Evolutionary conservation across 768 basidiomycete species (phyloP), one percentile per base, ranked within the genome.

Genomic region (Xerocomus brunneocitrinus): DNA sequence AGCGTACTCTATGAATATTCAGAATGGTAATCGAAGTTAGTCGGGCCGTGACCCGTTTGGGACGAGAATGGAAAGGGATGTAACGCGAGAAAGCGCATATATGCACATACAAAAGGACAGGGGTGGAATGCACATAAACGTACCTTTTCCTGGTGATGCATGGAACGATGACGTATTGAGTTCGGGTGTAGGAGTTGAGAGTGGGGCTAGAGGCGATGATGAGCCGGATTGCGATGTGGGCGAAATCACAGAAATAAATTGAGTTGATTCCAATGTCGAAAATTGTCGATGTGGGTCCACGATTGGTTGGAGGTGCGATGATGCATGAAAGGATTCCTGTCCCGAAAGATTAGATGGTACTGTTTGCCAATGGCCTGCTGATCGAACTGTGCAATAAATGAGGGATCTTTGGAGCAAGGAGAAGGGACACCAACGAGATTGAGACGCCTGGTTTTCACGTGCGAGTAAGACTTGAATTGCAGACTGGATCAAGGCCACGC

Each of bases 401-500:
- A 44, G 43, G 3, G 7, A 25, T 41, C 2, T 41, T 25, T 27
- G 27, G 28, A 8, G 4, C 42, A 19, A 49, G 28, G 19, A 8
- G 27, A 30, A 10, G 25, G 31, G 36, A 32, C 8, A 61, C 63
- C 30, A 40, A 65, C 63, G 34, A 12, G 40, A 36, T 8, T 24
- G 47, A 25, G 50, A 52, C 14, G 16, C 13, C 9, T 25, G 46
- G 31, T 12, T 3, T 27, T 28, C 47, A n/a, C 53, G 62, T 22
- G 49, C 40, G 25, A 68, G 58, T 3, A 68, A 22, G n/a, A 50
- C 39, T 5, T 59, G 56, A 19, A 68, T 43, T 13, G 62, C 53
- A 42, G 56, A 49, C 42, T 63, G 63, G 30, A 67, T 63, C 31
- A 56, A 42, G 47, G 55, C 54, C 30, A 64, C 34, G 9, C 30